Percentiles rank a stretch among this genome's conserved stretches.
phyloP scores from a whole-genome alignment of 2,329 filamentous ascomycete species.

The Trichoderma atrobrunneum region DNA sequence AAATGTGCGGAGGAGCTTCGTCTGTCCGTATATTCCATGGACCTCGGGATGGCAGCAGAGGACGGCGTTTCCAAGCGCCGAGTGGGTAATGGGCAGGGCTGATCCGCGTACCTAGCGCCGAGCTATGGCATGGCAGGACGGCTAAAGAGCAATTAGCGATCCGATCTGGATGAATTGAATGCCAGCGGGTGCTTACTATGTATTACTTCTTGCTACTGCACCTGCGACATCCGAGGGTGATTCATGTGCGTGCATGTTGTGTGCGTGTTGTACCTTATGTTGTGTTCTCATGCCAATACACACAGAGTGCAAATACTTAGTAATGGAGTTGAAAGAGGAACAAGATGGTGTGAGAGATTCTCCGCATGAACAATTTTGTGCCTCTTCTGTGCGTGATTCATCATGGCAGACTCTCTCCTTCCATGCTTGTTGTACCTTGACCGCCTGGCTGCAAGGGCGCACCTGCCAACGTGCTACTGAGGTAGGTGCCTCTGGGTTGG shows the following conservation, averaged over 20 bases:
- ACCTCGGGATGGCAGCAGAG: not conserved
- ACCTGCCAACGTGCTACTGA: not conserved
- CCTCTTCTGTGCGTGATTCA: not conserved
- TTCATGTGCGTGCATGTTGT: not conserved
- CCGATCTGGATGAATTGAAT: not conserved
- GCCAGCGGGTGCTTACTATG: not conserved
- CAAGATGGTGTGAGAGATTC: not conserved
- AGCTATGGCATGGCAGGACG: not conserved
- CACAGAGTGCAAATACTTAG: not conserved
- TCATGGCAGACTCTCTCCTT: not conserved
- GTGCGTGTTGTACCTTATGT: no score
- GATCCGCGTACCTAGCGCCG: slow-evolving; percentile 10
- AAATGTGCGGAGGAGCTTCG: not conserved
- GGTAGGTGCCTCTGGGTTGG: not conserved
- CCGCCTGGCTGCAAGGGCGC: not conserved
- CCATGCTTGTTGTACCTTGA: not conserved
- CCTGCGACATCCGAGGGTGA: not conserved
- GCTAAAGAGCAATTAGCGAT: not conserved
- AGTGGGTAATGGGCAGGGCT: slow-evolving; percentile 2
- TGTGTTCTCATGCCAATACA: not conserved
- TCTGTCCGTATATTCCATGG: not conserved
- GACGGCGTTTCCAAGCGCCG: not conserved
- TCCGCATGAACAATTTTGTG: not conserved
- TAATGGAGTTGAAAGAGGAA: not conserved
- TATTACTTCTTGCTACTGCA: not conserved